Conservation (phyloP, 2,329 filamentous ascomycete species). For the Curvularia sp. region DNA sequence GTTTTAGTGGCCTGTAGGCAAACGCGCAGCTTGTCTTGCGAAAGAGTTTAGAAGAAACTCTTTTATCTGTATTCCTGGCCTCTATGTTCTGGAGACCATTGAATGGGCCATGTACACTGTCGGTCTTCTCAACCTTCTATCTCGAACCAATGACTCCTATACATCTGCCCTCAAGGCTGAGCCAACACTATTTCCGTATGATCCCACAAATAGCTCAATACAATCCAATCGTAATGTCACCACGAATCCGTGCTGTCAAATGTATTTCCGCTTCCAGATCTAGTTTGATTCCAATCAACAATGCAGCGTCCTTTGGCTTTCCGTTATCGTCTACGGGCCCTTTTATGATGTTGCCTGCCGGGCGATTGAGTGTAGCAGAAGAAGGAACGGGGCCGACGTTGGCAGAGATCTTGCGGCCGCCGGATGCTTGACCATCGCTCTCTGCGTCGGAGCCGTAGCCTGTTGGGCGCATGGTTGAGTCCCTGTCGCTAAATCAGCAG, state of each 20-base stretch:
- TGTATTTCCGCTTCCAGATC: conserved; percentile 70
- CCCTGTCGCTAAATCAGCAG: conserved; percentile 26
- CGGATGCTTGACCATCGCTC: conserved; percentile 50
- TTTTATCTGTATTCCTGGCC: neutral
- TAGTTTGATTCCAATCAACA: conserved; percentile 69
- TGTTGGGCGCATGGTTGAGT: conserved; percentile 38
- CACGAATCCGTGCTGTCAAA: conserved; percentile 65
- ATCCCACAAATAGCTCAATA: conserved; percentile 53
- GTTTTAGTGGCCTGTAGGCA: neutral
- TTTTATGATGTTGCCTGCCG: conserved; percentile 59
- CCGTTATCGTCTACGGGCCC: conserved; percentile 65
- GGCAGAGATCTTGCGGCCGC: conserved; percentile 46
- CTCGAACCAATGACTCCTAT: neutral
- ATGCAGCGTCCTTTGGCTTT: conserved; percentile 64
- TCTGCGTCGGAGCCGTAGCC: conserved; percentile 51
- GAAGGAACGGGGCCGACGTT: conserved; percentile 47
- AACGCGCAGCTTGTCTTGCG: neutral
- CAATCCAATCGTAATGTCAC: conserved; percentile 67
- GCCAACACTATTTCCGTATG: neutral
- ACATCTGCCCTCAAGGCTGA: neutral
- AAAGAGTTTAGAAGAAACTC: neutral
- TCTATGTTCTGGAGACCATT: neutral
- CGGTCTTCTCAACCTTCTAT: neutral
- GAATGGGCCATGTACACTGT: neutral
- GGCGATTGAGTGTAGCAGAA: conserved; percentile 51